These are phyloP conservation scores for Polychaeton citri DNA, from an alignment of 2,329 filamentous ascomycete species.

Conservation along the genomic window DNA sequence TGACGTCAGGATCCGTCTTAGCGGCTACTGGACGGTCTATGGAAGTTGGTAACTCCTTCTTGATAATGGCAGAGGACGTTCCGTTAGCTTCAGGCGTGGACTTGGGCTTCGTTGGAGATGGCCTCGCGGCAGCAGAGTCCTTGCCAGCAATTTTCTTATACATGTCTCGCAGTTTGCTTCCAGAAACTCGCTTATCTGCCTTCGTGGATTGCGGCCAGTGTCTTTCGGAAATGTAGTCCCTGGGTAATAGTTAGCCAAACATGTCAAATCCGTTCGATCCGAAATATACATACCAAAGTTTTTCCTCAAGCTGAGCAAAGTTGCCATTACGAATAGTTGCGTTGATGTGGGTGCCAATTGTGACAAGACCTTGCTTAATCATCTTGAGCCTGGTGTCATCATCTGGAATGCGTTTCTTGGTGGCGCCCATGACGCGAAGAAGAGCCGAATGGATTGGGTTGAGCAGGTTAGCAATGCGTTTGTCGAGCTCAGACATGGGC, in stretches of 20 bases:
- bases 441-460: constrained; percentile 49
- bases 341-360: constrained; percentile 50
- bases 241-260: too few relatives aligned
- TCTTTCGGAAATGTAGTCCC: constrained; percentile 18
- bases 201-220: constrained; percentile 25
- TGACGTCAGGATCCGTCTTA: neutral
- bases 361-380: constrained; percentile 47
- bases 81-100: neutral
- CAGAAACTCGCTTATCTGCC: constrained; percentile 20
- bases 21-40: neutral
- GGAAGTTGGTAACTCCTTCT: neutral
- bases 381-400: constrained; percentile 49
- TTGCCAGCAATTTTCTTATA: constrained; percentile 20
- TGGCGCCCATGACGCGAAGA: constrained; percentile 46
- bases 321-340: constrained; percentile 23
- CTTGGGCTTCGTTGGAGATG: neutral
- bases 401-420: constrained; percentile 48
- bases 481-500: constrained; percentile 30
- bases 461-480: constrained; percentile 37
- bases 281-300: constrained; percentile 20
- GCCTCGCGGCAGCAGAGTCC: neutral
- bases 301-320: constrained; percentile 13
- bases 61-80: neutral
- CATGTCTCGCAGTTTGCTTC: constrained; percentile 23
- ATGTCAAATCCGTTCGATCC: neutral